These are phyloP conservation scores for Articulospora tetracladia DNA, from an alignment of 495 filamentous ascomycete genomes.

Conservation along the genomic window DNA sequence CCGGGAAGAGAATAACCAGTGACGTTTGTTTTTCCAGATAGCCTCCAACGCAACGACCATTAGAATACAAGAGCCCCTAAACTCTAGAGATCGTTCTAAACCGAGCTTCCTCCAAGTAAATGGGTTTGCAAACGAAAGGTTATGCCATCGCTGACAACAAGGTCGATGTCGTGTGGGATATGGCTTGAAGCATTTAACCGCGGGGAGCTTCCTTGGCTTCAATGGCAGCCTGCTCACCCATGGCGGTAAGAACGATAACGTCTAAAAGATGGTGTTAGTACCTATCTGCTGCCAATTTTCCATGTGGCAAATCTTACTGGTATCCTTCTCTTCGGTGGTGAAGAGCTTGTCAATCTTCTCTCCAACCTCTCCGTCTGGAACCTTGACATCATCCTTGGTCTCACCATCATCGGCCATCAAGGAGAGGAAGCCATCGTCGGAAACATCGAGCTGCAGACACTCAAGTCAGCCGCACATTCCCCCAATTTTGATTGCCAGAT, in stretches of 20 bases:
- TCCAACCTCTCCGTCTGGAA: slow-evolving; percentile 85
- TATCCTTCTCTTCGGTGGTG: slow-evolving; percentile 70
- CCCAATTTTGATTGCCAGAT: neutral
- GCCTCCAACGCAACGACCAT: slow-evolving; percentile 24
- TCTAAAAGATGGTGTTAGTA: slow-evolving; percentile 47
- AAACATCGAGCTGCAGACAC: slow-evolving; percentile 66
- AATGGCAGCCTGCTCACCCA: slow-evolving; percentile 91
- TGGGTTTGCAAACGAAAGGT: slow-evolving; percentile 14
- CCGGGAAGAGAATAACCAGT: slow-evolving; percentile 28
- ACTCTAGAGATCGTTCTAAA: slow-evolving; percentile 20
- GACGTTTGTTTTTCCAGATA: slow-evolving; percentile 28
- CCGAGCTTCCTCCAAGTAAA: slow-evolving; percentile 11
- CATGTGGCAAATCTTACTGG: slow-evolving; percentile 60
- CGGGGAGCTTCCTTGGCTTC: slow-evolving; percentile 86
- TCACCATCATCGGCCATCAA: slow-evolving; percentile 78
- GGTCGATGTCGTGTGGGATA: slow-evolving; percentile 22
- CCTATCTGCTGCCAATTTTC: neutral
- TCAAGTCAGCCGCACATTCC: neutral
- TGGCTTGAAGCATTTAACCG: slow-evolving; percentile 23
- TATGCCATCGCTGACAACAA: slow-evolving; percentile 25
- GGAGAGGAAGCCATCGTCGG: slow-evolving; percentile 86
- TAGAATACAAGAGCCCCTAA: slow-evolving; percentile 24
- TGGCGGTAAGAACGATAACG: slow-evolving; percentile 86
- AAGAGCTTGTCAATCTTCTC: slow-evolving; percentile 76
- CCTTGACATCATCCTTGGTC: slow-evolving; percentile 91